Evolutionary conservation across 805 yeast genomes (phyloP).

Genomic region (Yarrowia alimentaria): DNA sequence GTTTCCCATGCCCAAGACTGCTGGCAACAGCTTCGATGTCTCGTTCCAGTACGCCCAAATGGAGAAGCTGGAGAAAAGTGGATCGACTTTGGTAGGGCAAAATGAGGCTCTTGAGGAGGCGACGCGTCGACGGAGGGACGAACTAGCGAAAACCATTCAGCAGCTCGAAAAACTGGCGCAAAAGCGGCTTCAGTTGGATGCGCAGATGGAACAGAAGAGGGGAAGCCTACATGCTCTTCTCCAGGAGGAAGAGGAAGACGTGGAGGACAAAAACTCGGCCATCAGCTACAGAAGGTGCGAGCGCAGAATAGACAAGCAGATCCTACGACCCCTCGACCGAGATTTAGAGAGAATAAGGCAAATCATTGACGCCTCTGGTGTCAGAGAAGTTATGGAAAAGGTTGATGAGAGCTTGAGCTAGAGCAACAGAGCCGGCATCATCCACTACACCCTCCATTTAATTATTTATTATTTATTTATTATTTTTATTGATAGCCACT

Average conservation of each 20-base stretch:
- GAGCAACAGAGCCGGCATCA: no score
- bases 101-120: conserved; percentile 5
- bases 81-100: not conserved
- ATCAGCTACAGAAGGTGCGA: not conserved
- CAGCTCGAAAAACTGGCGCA: conserved; percentile 8
- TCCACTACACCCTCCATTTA: no score
- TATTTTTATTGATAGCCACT: no score
- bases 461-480: no score
- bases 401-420: no score
- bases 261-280: conserved; percentile 2
- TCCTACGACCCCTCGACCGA: not conserved
- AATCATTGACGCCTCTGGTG: not conserved
- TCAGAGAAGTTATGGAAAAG: not conserved
- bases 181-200: conserved; percentile 1
- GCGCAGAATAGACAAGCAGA: conserved; percentile 1
- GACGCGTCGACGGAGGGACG: conserved; percentile 10
- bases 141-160: conserved; percentile 4
- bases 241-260: not conserved
- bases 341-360: conserved; percentile 1
- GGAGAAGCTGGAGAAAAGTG: conserved; percentile 13
- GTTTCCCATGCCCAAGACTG: conserved; percentile 10
- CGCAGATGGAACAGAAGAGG: not conserved
- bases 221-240: conserved; percentile 1
- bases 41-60: conserved; percentile 3
- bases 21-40: conserved; percentile 7